Conservation (phyloP, 1,284 basidiomycete genomes). For the Cryptococcus depauperatus region DNA sequence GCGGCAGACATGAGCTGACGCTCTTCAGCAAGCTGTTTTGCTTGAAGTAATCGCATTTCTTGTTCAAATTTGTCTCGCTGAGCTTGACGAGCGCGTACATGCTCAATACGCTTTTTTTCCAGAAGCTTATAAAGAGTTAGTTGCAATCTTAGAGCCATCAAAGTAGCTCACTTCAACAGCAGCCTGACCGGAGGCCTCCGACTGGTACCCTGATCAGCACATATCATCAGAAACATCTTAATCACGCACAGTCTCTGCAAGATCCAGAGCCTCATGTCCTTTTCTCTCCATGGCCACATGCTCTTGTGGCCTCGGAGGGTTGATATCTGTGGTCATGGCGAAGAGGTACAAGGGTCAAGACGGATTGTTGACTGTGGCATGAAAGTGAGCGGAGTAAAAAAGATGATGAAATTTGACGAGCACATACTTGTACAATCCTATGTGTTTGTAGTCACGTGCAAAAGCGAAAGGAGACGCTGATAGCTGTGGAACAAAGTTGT, state of each 20-base stretch:
- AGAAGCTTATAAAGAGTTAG: constrained; percentile 55
- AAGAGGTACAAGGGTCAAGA: background rate
- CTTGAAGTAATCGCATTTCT: constrained; percentile 84
- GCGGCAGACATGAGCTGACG: constrained; percentile 52
- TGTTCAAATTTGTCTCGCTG: constrained; percentile 88
- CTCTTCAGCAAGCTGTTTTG: constrained; percentile 69
- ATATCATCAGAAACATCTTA: background rate
- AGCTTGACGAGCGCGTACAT: constrained; percentile 70
- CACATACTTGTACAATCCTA: background rate
- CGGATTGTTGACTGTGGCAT: constrained; percentile 10
- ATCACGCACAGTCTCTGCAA: constrained; percentile 31
- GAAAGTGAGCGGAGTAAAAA: background rate
- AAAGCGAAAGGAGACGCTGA: background rate
- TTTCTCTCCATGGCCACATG: constrained; percentile 14
- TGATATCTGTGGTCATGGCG: constrained; percentile 32
- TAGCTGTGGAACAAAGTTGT: too few species aligned
- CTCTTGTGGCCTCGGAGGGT: constrained; percentile 17
- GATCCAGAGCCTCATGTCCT: constrained; percentile 34
- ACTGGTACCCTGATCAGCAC: constrained; percentile 3
- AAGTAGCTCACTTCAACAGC: background rate
- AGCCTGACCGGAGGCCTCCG: constrained; percentile 12
- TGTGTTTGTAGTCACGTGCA: background rate
- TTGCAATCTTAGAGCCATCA: background rate
- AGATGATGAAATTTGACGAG: background rate
- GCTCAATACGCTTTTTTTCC: constrained; percentile 80